Percentiles rank a stretch among this genome's conserved stretches.
Evolutionary conservation across 108 stramenopile species (phyloP).

Genomic region (Cylindrotheca closterium): DNA sequence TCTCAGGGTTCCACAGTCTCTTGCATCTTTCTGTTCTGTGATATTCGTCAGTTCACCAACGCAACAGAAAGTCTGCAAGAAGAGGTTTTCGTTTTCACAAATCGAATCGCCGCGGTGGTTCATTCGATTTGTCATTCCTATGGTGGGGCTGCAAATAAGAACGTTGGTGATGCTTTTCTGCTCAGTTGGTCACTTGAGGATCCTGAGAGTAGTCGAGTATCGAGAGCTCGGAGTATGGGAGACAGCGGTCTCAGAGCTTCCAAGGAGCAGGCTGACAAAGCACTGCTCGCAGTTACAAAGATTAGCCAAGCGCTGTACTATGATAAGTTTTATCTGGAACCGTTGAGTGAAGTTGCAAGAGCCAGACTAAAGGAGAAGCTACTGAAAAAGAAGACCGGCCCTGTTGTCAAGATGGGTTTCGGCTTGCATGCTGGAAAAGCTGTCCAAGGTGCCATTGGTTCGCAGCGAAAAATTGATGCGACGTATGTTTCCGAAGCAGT

Average conservation of each 20-base stretch:
- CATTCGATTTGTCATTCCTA: conserved; percentile 72
- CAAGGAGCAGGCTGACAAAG: conserved; percentile 71
- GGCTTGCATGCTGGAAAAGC: conserved; percentile 92
- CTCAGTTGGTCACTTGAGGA: conserved; percentile 81
- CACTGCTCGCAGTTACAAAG: conserved; percentile 69
- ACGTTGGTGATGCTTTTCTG: conserved; percentile 93
- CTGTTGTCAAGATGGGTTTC: conserved; percentile 84
- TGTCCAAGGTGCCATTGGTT: conserved; percentile 93
- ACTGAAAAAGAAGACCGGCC: conserved; percentile 56
- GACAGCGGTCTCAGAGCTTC: conserved; percentile 30
- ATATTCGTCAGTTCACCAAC: conserved; percentile 91
- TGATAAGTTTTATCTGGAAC: conserved; percentile 66
- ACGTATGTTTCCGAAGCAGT: conserved; percentile 89
- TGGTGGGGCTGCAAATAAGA: conserved; percentile 89
- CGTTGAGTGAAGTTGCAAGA: conserved; percentile 52
- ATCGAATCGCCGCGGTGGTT: conserved; percentile 84
- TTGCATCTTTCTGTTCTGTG: conserved; percentile 91
- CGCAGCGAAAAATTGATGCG: conserved; percentile 88
- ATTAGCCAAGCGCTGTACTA: conserved; percentile 65
- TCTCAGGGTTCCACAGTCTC: conserved; percentile 72
- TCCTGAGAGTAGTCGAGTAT: not conserved
- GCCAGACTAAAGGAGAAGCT: conserved; percentile 45
- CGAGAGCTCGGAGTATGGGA: conserved; percentile 4
- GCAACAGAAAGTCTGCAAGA: conserved; percentile 91
- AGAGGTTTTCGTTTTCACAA: conserved; percentile 93